Percentiles rank a stretch among this genome's conserved stretches.
Evolutionary conservation across 2,329 filamentous ascomycete species (phyloP).

Genomic region (Colletotrichum higginsianum): DNA sequence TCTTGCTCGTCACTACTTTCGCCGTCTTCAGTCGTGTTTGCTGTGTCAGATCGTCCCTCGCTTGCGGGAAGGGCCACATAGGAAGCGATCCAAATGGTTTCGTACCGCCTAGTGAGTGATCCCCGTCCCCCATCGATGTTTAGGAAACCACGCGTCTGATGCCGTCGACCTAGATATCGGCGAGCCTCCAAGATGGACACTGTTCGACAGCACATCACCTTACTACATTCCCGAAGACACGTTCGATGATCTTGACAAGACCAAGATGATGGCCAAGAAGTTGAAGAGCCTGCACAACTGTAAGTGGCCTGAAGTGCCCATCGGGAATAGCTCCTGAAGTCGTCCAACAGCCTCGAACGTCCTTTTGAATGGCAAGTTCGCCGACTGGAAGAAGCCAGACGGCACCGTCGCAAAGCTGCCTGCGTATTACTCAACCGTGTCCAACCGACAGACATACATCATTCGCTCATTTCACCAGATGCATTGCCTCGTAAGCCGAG

Average conservation of each 20-base stretch:
- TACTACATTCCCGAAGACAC: conserved; percentile 32
- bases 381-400: conserved; percentile 30
- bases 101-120: conserved; percentile 20
- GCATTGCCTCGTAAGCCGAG: conserved; percentile 22
- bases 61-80: conserved; percentile 11
- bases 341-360: conserved; percentile 25
- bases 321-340: too few relatives aligned
- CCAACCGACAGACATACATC: conserved; percentile 30
- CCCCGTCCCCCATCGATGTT: too few relatives aligned
- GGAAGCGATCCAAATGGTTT: conserved; percentile 36
- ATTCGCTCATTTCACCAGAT: conserved; percentile 36
- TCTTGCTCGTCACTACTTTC: conserved; percentile 1
- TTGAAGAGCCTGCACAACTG: conserved; percentile 33
- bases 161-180: not conserved
- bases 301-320: not conserved
- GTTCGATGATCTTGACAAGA: conserved; percentile 24
- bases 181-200: conserved; percentile 24
- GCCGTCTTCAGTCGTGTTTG: conserved; percentile 17
- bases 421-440: conserved; percentile 27
- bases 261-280: not conserved
- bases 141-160: not conserved
- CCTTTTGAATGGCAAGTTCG: conserved; percentile 20
- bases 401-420: conserved; percentile 27
- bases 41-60: not conserved
- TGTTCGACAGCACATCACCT: conserved; percentile 18